Evolutionary conservation across 148 eudicot genomes (phyloP), one percentile per base, ranked within the genome.

Genomic region (Cornus florida): DNA sequence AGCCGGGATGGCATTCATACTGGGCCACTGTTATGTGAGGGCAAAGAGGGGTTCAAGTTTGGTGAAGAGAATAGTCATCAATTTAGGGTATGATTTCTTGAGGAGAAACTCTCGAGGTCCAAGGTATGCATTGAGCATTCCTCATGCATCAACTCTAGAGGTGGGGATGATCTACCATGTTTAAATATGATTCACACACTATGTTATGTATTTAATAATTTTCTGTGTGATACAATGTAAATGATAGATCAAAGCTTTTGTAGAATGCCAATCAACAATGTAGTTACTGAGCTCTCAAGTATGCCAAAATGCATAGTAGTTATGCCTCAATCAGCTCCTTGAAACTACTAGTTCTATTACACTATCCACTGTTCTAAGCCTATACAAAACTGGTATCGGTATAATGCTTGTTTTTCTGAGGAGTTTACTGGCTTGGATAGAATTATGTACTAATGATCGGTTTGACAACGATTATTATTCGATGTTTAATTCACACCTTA

Each of bases 81-180:
- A 95, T 74, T 80, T 88, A n/a, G 93, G 93, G 11, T 95, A 95
- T 77, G 97, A 95, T 79, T 93, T 95, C 85, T 86, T 95, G 86
- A 89, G 99, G 74, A 88, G 93, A 81, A 95, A 95, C 75, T 93
- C 89, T n/a, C 76, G 92, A 75, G 90, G 86, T 13, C 88, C 94
- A 38, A 85, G 86, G 8, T 89, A 89, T 82, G 97, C 93, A 7
- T 71, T 90, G 38, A 88, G 91, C 69, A 84, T 95, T 70, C 97
- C 97, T 72, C 91, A 86, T 74, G 98, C 99, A 19, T 93, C 99
- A 7, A 93, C 97, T 3, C 73, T 95, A 62, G 99, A 95, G 89
- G 99, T 95, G 12, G 99, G 97, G 7, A 95, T 95, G 99, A 81
- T 92, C 69, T 95, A 90, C 84, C 89, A 87, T 82, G 99, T 95